Evolutionary conservation across 306 rosid genomes (phyloP), one percentile per base, ranked within the genome.

Genomic region (Sesbania bispinosa): DNA sequence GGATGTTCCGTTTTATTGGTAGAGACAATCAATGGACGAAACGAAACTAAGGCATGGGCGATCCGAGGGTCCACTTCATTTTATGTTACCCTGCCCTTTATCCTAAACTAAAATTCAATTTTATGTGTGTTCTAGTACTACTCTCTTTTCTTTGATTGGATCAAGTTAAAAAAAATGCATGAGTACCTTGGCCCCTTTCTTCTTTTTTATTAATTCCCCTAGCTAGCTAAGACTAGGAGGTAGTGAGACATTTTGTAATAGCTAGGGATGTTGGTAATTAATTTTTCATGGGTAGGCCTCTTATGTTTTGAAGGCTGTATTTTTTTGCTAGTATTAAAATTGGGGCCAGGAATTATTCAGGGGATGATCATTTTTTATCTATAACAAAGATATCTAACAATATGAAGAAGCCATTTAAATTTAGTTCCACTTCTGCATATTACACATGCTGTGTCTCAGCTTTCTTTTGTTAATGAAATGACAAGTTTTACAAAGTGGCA

Each of bases 401-500:
- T 18, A 38, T 39, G 13, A 74, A 60, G 30, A 46, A 15, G 7
- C 26, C 30, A 78, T 75, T 75, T 62, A 54, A 65, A 27, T 6
- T 54, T 32, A 24, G 64, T 26, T 47, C 42, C 80, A 50, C 9
- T 19, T 47, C 62, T 80, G 73, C 30, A 38, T 41, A 71, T 21
- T 58, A 70, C 87, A 81, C 82, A 77, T 79, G 88, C 69, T 41
- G 66, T 64, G 81, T 75, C 54, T 72, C 47, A 63, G 4, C 54
- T 52, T 62, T 2, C 15, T 69, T 46, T 29, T 47, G 21, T 62
- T 75, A 61, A 66, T 72, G 82, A 67, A 65, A 71, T 58, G 77
- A 69, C 76, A 19, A 54, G 77, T 77, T 71, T 73, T 68, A 63
- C 70, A 67, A 71, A 46, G 52, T 32, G 48, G 50, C 55, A 45